These are phyloP conservation scores for Gaeumannomyces tritici DNA, from an alignment of 2,329 filamentous ascomycete species.

Conservation along the genomic window DNA sequence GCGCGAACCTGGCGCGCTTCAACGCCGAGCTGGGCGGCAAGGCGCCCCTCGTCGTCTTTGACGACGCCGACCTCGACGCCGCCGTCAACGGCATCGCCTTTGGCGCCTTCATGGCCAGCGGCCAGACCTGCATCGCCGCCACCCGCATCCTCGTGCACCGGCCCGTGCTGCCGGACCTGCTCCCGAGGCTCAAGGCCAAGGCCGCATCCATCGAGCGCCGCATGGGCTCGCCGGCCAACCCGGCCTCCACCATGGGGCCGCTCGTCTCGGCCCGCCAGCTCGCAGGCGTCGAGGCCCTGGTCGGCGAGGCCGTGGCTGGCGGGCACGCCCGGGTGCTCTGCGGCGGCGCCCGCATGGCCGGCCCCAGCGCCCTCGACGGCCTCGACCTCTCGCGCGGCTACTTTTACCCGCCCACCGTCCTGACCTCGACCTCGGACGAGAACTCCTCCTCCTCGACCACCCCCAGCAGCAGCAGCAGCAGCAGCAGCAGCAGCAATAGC, in stretches of 20 bases:
- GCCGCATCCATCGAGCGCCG: constrained; percentile 42
- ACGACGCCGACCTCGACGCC: constrained; percentile 52
- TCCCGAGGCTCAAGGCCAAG: constrained; percentile 54
- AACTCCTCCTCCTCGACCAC: too few relatives aligned
- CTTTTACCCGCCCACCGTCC: constrained; percentile 73
- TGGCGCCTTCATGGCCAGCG: constrained; percentile 44
- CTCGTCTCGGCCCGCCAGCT: constrained; percentile 55
- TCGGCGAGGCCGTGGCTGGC: constrained; percentile 50
- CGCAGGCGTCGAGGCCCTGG: constrained; percentile 56
- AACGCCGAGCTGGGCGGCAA: constrained; percentile 67
- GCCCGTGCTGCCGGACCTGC: constrained; percentile 52
- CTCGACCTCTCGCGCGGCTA: constrained; percentile 49
- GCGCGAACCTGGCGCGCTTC: constrained; percentile 58
- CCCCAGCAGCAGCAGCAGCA: too few relatives aligned
- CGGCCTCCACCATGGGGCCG: constrained; percentile 53
- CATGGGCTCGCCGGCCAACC: constrained; percentile 48
- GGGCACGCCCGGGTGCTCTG: constrained; percentile 23
- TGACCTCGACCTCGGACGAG: constrained; percentile 40
- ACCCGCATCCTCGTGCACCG: constrained; percentile 69
- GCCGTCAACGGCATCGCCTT: constrained; percentile 61
- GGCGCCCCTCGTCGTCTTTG: constrained; percentile 59
- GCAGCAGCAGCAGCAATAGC: too few relatives aligned
- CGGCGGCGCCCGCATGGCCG: constrained; percentile 39
- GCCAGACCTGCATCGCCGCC: constrained; percentile 56
- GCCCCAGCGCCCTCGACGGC: constrained; percentile 37